Percentiles rank a stretch among this genome's conserved stretches.
Conservation (phyloP, 2,329 filamentous ascomycete species). For the Sporothrix curviconia region DNA sequence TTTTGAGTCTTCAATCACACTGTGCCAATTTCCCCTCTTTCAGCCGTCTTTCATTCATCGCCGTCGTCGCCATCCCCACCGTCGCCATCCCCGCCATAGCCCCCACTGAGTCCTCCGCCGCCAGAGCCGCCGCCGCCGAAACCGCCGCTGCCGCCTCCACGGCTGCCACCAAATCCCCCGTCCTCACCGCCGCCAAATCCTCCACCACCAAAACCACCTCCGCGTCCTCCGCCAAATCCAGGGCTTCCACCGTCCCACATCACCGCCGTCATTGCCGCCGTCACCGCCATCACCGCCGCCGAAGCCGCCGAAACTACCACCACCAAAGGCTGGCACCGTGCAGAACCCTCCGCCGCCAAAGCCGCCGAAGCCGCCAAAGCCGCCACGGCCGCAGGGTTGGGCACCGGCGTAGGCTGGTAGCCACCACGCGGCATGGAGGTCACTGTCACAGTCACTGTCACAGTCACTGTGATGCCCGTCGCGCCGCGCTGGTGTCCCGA, state of each 20-base stretch:
- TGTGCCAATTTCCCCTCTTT: too few relatives aligned
- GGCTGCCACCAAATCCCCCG: neutral
- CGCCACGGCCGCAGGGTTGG: neutral
- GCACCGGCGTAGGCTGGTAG: neutral
- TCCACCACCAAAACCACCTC: too few relatives aligned
- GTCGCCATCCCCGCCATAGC: neutral
- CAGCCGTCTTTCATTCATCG: neutral
- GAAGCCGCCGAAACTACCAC: neutral
- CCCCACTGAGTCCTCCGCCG: neutral
- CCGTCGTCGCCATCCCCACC: neutral
- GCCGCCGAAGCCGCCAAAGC: conserved; percentile 3
- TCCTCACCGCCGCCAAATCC: too few relatives aligned
- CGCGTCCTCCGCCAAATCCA: neutral
- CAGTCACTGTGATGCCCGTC: conserved; percentile 9
- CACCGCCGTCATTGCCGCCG: too few relatives aligned
- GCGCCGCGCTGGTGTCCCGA: neutral
- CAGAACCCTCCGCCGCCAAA: conserved; percentile 5
- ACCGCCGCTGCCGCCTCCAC: neutral
- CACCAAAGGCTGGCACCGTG: conserved; percentile 1
- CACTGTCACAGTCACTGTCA: conserved; percentile 13
- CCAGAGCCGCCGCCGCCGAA: conserved; percentile 3
- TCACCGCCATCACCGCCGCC: conserved; percentile 8
- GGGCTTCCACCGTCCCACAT: too few relatives aligned
- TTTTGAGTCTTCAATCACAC: too few relatives aligned
- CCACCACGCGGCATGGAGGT: neutral